Evolutionary conservation across 2,329 filamentous ascomycete species (phyloP).

Genomic region (Ophiostoma triangulosporum): DNA sequence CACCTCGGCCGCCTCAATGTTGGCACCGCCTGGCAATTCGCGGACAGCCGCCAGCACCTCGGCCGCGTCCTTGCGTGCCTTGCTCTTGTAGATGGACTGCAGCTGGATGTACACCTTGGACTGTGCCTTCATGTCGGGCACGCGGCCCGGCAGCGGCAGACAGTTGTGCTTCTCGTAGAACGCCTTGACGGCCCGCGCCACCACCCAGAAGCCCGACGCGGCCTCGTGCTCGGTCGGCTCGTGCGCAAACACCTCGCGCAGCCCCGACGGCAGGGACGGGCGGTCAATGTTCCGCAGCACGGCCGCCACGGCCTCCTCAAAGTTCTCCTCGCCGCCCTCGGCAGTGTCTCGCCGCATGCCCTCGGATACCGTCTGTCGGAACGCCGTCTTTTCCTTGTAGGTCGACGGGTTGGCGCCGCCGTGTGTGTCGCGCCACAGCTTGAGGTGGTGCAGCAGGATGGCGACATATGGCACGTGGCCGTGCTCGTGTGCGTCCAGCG

Average conservation of each 20-base stretch:
- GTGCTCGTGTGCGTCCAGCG: slow-evolving; percentile 64
- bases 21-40: slow-evolving; percentile 31
- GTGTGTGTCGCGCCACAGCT: slow-evolving; percentile 63
- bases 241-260: slow-evolving; percentile 69
- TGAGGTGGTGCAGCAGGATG: slow-evolving; percentile 69
- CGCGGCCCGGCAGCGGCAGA: slow-evolving; percentile 70
- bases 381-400: slow-evolving; percentile 78
- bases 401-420: slow-evolving; percentile 53
- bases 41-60: slow-evolving; percentile 59
- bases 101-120: slow-evolving; percentile 80
- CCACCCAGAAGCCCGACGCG: slow-evolving; percentile 70
- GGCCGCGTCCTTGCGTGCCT: slow-evolving; percentile 63
- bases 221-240: slow-evolving; percentile 5
- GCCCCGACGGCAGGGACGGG: slow-evolving; percentile 51
- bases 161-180: slow-evolving; percentile 63
- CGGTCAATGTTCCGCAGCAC: slow-evolving; percentile 75
- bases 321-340: slow-evolving; percentile 92
- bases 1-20: slow-evolving; percentile 58
- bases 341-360: slow-evolving; percentile 57
- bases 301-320: slow-evolving; percentile 76
- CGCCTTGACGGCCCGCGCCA: slow-evolving; percentile 61
- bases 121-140: slow-evolving; percentile 97
- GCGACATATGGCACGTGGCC: slow-evolving; percentile 83
- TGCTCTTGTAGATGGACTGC: slow-evolving; percentile 84
- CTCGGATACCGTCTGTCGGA: slow-evolving; percentile 55